Percentiles rank a stretch among this genome's conserved stretches.
phyloP scores from a whole-genome alignment of 164 flowering plant genomes.

The Liriodendron chinense region DNA sequence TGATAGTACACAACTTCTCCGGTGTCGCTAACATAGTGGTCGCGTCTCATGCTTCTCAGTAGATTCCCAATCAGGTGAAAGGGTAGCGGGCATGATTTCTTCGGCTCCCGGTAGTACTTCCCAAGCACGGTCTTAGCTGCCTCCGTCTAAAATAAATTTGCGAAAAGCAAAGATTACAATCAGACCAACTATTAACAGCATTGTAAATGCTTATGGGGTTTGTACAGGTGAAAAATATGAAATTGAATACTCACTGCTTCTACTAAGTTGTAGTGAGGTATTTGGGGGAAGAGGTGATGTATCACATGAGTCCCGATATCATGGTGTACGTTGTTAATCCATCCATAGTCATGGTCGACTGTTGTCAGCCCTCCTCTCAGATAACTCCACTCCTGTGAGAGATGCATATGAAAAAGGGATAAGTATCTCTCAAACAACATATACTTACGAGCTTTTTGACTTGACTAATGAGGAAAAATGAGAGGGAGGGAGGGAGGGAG shows the following conservation, averaged over 20 bases:
- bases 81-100: conserved; percentile 55
- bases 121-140: conserved; percentile 63
- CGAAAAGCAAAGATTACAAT: neutral
- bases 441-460: no score
- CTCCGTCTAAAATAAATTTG: conserved; percentile 33
- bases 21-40: conserved; percentile 51
- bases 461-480: no score
- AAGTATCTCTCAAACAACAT: neutral
- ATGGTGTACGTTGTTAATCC: conserved; percentile 81
- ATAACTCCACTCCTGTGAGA: conserved; percentile 83
- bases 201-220: neutral
- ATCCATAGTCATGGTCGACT: conserved; percentile 81
- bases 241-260: conserved; percentile 45
- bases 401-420: neutral
- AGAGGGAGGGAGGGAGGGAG: no score
- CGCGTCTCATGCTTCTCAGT: conserved; percentile 40
- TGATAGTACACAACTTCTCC: conserved; percentile 64
- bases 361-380: conserved; percentile 91
- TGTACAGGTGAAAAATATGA: no score
- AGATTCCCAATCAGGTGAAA: conserved; percentile 41
- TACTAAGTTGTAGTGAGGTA: conserved; percentile 53
- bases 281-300: conserved; percentile 65
- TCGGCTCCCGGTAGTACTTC: conserved; percentile 56
- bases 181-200: neutral
- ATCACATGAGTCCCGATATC: conserved; percentile 93